A percentile compares a stretch with the other conserved stretches of the same genome.
Conservation (phyloP, 306 rosid genomes). For the Castanea crenata region DNA sequence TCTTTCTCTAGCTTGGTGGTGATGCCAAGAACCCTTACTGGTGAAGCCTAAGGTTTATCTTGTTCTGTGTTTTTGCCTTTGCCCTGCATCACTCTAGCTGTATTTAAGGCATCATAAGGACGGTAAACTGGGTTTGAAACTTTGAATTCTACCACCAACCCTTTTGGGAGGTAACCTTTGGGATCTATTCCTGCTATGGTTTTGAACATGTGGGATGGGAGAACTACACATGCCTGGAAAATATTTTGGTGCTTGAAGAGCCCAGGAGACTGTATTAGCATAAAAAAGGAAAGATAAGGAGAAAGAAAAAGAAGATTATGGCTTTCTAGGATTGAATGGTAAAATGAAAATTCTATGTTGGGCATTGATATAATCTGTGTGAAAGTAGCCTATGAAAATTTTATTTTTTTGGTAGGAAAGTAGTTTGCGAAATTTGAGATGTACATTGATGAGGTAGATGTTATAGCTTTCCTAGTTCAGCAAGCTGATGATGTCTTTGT, state of each 20-base stretch:
- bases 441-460: neutral
- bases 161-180: neutral
- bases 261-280: neutral
- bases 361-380: slow-evolving; percentile 2
- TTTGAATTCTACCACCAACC: neutral
- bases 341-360: neutral
- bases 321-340: neutral
- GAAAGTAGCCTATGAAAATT: no score
- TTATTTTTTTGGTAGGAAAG: neutral
- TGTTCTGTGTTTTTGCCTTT: no score
- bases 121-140: neutral
- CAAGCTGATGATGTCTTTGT: neutral
- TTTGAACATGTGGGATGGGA: neutral
- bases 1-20: no score
- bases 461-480: neutral
- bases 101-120: neutral
- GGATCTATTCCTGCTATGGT: neutral
- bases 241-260: neutral
- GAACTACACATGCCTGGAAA: neutral
- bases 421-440: neutral
- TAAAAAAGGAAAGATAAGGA: neutral
- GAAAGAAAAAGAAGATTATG: neutral
- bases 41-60: no score
- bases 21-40: no score
- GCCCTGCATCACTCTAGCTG: neutral